These are phyloP conservation scores for Phyllosticta ampelicida DNA, from an alignment of 2,329 filamentous ascomycete genomes.

Conservation along the genomic window DNA sequence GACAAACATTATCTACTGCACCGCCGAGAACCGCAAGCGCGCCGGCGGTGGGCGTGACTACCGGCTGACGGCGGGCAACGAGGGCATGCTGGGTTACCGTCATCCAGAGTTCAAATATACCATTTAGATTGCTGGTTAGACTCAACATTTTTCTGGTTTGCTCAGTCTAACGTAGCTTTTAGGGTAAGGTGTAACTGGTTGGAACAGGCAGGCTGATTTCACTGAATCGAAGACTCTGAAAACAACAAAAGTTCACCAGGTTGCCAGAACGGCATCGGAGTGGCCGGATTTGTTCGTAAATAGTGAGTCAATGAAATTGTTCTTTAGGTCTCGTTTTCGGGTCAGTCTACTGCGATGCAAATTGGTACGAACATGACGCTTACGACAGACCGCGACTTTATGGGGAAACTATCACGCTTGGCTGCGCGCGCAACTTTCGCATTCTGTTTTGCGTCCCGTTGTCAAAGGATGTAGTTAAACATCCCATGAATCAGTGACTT, in stretches of 20 bases:
- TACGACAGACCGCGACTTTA: constrained; percentile 31
- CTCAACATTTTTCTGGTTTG: too few relatives aligned
- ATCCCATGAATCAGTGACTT: neutral
- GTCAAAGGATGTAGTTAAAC: neutral
- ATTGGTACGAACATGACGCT: constrained; percentile 33
- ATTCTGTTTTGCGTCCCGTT: neutral
- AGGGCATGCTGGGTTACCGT: constrained; percentile 18
- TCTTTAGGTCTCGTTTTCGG: neutral
- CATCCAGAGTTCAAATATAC: constrained; percentile 24
- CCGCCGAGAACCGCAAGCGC: constrained; percentile 1
- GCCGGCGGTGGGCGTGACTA: constrained; percentile 11
- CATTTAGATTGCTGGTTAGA: constrained; percentile 2
- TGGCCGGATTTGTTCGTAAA: neutral
- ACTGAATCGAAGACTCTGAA: too few relatives aligned
- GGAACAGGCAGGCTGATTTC: too few relatives aligned
- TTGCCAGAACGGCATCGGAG: neutral
- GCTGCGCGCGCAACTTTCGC: constrained; percentile 13
- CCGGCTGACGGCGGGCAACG: constrained; percentile 17
- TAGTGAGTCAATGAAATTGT: neutral
- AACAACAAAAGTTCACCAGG: neutral
- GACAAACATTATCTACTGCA: constrained; percentile 13
- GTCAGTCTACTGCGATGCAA: constrained; percentile 25
- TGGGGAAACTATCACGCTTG: constrained; percentile 25
- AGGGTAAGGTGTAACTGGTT: too few relatives aligned
- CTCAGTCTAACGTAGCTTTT: too few relatives aligned